Evolutionary conservation across 2,329 filamentous ascomycete genomes (phyloP), one percentile per base, ranked within the genome.

Genomic region (Leptosphaerulina australis): DNA sequence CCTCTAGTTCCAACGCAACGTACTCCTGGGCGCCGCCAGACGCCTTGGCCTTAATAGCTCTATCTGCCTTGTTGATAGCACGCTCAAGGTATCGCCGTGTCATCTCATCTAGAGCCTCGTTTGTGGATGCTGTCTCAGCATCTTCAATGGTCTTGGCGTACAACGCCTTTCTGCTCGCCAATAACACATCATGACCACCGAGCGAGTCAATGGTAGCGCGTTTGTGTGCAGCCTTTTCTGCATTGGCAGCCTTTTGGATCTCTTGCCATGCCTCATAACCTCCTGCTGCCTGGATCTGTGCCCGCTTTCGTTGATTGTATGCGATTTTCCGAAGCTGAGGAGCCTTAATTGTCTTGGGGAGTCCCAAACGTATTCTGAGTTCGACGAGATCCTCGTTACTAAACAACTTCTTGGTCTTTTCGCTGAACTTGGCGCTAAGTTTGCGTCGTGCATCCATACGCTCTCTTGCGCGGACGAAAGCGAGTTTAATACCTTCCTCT

Each of bases 401-500:
- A 50, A 63, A 58, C 20, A 50, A 36, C 7, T 46, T 45, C n/a
- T 52, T 49, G 11, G 57, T 31, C 29, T 53, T 60, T 15, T 50
- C 40, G 7, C 36, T 40, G 30, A 59, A 58, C 2, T 45, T 58
- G 10, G 50, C 26, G 4, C 52, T 53, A 20, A 51, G 47, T 8
- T 38, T 34, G 10, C 26, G 20, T 22, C 26, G 22, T 10, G 53
- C 44, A 22, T 58, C 56, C 24, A 40, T 43, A 3, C 60, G 60
- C 44, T 64, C 56, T 10, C 51, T 53, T 5, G 55, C 51, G 30
- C 63, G 60, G 1, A 67, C 35, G 10, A 65, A 64, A 17, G 63
- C 63, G 10, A 67, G 43, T 38, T 63, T 65, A 21, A 67, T 22
- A 9, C 61, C 64, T 11, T 65, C 60, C 26, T 64, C 61, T 20